These are phyloP conservation scores for Streptanthus diversifolius DNA, from an alignment of 345 rosid genomes.

Conservation along the genomic window DNA sequence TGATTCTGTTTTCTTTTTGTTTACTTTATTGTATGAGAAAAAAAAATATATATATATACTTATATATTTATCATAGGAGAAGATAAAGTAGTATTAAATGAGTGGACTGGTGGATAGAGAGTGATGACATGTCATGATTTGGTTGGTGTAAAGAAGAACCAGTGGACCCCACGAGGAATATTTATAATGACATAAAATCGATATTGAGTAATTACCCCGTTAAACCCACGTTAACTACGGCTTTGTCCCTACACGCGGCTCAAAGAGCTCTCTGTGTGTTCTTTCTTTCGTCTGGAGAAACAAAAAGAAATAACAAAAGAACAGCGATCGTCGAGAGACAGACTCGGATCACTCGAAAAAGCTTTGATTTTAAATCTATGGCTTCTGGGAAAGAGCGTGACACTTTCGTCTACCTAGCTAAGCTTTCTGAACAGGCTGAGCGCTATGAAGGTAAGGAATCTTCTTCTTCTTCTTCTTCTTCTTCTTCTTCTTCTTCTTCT, in stretches of 20 bases:
- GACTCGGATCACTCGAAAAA: conserved; percentile 14
- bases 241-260: conserved; percentile 23
- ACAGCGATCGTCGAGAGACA: conserved; percentile 6
- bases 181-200: conserved; percentile 9
- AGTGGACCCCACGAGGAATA: conserved; percentile 23
- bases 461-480: conserved; percentile 1
- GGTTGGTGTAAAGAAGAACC: background rate
- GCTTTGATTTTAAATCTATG: conserved; percentile 12
- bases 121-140: conserved; percentile 19
- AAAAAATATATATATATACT: too few species aligned
- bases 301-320: background rate
- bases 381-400: conserved; percentile 47
- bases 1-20: background rate
- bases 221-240: conserved; percentile 18
- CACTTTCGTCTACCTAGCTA: conserved; percentile 50
- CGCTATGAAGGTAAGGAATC: conserved; percentile 48
- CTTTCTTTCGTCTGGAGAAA: background rate
- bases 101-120: conserved; percentile 28
- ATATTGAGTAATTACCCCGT: conserved; percentile 15
- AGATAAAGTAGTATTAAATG: conserved; percentile 29
- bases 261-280: background rate
- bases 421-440: conserved; percentile 70
- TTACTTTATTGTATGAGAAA: background rate
- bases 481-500: conserved; percentile 19
- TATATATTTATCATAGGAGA: background rate